A percentile compares a stretch with the other conserved stretches of the same genome.
phyloP scores from a whole-genome alignment of 2,329 filamentous ascomycete genomes.

The Blastomyces emzantsi region DNA sequence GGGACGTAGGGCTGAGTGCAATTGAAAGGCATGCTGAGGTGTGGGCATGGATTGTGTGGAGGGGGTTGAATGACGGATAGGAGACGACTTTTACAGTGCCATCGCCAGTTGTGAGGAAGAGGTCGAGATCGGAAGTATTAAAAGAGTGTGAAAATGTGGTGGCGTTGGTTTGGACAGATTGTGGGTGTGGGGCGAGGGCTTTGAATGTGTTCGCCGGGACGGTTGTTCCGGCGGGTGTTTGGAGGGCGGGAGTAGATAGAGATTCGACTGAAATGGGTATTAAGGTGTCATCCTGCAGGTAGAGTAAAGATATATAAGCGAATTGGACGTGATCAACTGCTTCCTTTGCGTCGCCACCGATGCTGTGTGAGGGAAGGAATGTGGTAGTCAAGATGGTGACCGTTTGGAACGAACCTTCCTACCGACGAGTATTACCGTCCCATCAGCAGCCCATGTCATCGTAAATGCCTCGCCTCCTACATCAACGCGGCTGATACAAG shows the following conservation, averaged over 20 bases:
- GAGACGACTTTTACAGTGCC: constrained; percentile 41
- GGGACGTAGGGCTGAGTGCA: constrained; percentile 38
- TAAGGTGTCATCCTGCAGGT: constrained; percentile 38
- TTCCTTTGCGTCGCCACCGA: neutral
- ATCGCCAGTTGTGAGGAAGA: constrained; percentile 43
- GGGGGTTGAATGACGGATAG: constrained; percentile 37
- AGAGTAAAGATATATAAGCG: constrained; percentile 5
- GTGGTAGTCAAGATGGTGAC: neutral
- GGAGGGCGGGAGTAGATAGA: constrained; percentile 29
- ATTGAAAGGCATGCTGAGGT: constrained; percentile 42
- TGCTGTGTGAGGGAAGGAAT: neutral
- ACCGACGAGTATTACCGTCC: constrained; percentile 38
- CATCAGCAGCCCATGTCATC: constrained; percentile 41
- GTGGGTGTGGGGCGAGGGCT: constrained; percentile 35
- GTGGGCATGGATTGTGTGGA: constrained; percentile 41
- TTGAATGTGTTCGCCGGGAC: constrained; percentile 27
- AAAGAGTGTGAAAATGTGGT: constrained; percentile 40
- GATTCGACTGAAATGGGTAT: constrained; percentile 38
- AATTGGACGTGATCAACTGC: neutral
- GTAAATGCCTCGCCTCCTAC: constrained; percentile 44
- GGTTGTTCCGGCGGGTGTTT: constrained; percentile 17
- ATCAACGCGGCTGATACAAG: constrained; percentile 39
- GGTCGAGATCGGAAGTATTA: constrained; percentile 28
- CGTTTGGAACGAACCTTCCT: constrained; percentile 33
- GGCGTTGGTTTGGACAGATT: constrained; percentile 41